Evolutionary conservation across 2,329 filamentous ascomycete species (phyloP).

Genomic region (Leptosphaerulina australis): DNA sequence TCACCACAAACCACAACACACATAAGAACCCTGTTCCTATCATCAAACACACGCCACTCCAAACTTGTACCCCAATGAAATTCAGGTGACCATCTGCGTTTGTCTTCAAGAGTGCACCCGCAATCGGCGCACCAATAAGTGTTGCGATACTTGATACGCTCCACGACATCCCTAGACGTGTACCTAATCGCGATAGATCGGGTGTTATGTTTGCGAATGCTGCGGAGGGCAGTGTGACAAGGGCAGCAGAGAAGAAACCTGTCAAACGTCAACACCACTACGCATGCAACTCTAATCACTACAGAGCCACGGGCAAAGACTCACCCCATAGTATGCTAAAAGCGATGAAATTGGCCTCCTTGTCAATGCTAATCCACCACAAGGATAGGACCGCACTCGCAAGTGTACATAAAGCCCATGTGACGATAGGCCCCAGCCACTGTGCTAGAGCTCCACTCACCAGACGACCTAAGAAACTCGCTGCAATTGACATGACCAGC

Average conservation of each 20-base stretch:
- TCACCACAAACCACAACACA: constrained; percentile 36
- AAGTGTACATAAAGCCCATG: constrained; percentile 42
- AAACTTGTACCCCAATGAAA: constrained; percentile 44
- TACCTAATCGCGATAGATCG: constrained; percentile 44
- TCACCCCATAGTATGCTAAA: constrained; percentile 48
- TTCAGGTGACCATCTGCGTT: constrained; percentile 28
- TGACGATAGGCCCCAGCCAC: constrained; percentile 41
- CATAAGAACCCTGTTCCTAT: constrained; percentile 33
- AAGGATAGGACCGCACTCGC: constrained; percentile 38
- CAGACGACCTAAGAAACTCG: constrained; percentile 45
- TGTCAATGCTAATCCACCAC: constrained; percentile 43
- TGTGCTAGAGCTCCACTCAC: constrained; percentile 40
- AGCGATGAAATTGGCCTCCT: constrained; percentile 36
- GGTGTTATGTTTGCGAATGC: constrained; percentile 48
- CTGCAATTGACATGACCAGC: constrained; percentile 42
- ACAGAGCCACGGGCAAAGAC: not conserved
- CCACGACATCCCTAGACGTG: constrained; percentile 48
- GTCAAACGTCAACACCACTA: not conserved
- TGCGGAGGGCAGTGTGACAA: constrained; percentile 46
- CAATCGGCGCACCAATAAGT: constrained; percentile 47
- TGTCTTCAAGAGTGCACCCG: constrained; percentile 38
- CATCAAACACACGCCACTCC: constrained; percentile 46
- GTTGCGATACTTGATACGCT: constrained; percentile 44
- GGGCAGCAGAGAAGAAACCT: constrained; percentile 48
- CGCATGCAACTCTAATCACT: not conserved